A percentile compares a stretch with the other conserved stretches of the same genome.
These are phyloP conservation scores for Exophiala spinifera DNA, from an alignment of 2,329 filamentous ascomycete genomes.

Conservation along the genomic window DNA sequence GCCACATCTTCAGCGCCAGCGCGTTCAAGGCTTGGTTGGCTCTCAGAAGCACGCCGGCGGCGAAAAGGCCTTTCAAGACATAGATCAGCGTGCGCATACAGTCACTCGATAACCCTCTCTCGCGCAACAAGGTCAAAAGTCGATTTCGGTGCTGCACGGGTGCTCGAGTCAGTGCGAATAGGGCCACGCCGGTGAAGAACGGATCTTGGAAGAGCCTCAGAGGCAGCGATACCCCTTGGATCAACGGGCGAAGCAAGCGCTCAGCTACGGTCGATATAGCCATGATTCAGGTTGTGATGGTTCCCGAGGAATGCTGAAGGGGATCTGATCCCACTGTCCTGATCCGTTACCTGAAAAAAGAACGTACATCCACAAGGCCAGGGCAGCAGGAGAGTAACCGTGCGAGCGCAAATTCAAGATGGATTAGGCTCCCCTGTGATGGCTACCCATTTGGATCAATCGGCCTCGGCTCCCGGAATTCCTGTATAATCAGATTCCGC, in stretches of 20 bases:
- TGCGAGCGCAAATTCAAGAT: too few species aligned
- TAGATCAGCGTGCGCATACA: slow-evolving; percentile 16
- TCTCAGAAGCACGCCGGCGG: slow-evolving; percentile 50
- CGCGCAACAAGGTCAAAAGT: slow-evolving; percentile 13
- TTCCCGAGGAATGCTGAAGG: too few species aligned
- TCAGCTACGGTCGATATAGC: slow-evolving; percentile 10
- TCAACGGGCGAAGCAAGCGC: slow-evolving; percentile 7
- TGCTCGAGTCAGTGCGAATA: slow-evolving; percentile 22
- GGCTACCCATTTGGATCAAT: too few species aligned
- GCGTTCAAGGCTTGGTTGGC: slow-evolving; percentile 54
- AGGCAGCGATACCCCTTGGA: slow-evolving; percentile 14
- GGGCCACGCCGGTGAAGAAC: slow-evolving; percentile 21
- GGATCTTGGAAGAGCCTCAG: slow-evolving; percentile 19
- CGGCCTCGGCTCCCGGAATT: too few species aligned
- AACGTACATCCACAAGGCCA: too few species aligned
- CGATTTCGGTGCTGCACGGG: slow-evolving; percentile 15
- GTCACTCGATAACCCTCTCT: slow-evolving; percentile 9
- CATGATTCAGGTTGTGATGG: slow-evolving; percentile 2
- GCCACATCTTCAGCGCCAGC: slow-evolving; percentile 42
- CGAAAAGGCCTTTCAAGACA: slow-evolving; percentile 47
- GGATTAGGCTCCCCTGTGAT: too few species aligned
- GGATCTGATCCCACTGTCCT: too few species aligned
- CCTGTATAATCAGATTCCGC: too few species aligned
- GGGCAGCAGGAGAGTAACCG: too few species aligned
- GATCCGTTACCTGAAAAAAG: too few species aligned